Evolutionary conservation across 306 rosid species (phyloP).

Genomic region (Mimosa bimucronata): DNA sequence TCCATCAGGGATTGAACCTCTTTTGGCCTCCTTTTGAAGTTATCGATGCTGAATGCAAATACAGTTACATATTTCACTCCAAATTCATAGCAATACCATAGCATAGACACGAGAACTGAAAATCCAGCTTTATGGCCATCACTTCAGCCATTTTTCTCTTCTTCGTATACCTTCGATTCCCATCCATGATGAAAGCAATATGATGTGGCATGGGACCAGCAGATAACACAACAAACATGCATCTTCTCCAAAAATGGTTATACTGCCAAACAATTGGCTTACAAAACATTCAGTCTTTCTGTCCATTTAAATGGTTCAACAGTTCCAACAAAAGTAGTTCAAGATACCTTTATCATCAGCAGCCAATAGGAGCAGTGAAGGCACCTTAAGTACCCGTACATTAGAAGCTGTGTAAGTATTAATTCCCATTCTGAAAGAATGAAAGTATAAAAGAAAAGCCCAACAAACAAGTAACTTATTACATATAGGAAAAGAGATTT

Average conservation of each 20-base stretch:
- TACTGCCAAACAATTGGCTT: constrained; percentile 39
- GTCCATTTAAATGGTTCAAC: constrained; percentile 47
- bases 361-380: constrained; percentile 22
- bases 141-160: constrained; percentile 50
- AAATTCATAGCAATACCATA: constrained; percentile 71
- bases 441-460: background rate
- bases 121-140: constrained; percentile 73
- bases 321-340: constrained; percentile 25
- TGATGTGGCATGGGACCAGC: background rate
- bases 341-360: constrained; percentile 28
- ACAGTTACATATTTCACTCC: constrained; percentile 35
- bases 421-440: constrained; percentile 10
- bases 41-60: constrained; percentile 91
- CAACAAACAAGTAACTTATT: background rate
- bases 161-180: constrained; percentile 65
- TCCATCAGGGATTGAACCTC: constrained; percentile 71
- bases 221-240: background rate
- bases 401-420: constrained; percentile 7
- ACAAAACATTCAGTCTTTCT: constrained; percentile 28
- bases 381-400: constrained; percentile 12
- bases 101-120: constrained; percentile 53
- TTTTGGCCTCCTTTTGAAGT: constrained; percentile 61
- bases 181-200: background rate
- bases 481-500: background rate
- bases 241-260: background rate